Evolutionary conservation across 352 stramenopile species (phyloP), one percentile per base, ranked within the genome.

Genomic region (Globisporangium splendens): DNA sequence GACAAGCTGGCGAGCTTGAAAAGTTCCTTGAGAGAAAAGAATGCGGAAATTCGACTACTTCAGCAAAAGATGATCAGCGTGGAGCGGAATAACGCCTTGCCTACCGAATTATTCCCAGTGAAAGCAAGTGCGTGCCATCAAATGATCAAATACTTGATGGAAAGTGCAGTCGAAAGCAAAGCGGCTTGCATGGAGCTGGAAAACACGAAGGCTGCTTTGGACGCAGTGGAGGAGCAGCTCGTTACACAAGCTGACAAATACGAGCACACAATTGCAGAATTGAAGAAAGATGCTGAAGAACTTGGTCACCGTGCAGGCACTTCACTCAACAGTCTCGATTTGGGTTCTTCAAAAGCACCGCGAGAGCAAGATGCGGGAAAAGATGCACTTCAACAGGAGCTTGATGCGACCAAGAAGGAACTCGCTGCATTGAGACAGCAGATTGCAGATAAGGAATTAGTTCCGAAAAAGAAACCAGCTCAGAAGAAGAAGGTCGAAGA

Each of bases 11-110:
- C 58, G 17, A 52, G 46, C 28, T 51, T 89, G 49, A 81, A 74
- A 53, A 22, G 52, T 24, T 42, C 69, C 21, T 54, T 91, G 35
- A 62, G 63, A 21, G 58, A 68, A 17, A 89, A 91, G 50, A 87
- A 80, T 46, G 58, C 59, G 20, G 70, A 77, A 10, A 89, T 92
- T 53, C 72, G 75, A 0, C 35, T 79, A 46, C 66, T 92, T 3
- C 83, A 92, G 53, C 78, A 83, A 43, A 86, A 86, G 43, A 57
- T 92, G 4, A 57, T 67, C 2, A 74, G 60, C 38, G 65, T 89
- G 10, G 78, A 89, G 56, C 80, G 77, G 46, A 83, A 66, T 43
- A 72, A 60, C 13, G 42, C 69, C 8, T 38, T 86, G 0, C 75
- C 83, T 11, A 38, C 35, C 12, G 63, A 66, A 1, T 41, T 92